Evolutionary conservation across 2,329 filamentous ascomycete genomes (phyloP), one percentile per base, ranked within the genome.

Genomic region (Alternaria sp.): DNA sequence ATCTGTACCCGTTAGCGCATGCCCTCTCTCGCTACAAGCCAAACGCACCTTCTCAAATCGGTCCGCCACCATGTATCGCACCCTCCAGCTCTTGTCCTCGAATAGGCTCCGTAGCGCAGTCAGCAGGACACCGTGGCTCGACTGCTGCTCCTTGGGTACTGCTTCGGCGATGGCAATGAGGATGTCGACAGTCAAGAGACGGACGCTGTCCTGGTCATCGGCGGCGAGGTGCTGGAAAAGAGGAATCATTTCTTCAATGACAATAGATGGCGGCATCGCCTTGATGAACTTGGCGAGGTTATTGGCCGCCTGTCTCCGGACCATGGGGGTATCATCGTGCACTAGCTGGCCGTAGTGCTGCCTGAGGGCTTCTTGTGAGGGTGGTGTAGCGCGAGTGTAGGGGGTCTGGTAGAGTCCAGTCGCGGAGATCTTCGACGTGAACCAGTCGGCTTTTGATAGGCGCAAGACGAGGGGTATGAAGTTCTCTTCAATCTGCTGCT

Each of bases 371-470:
- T 97, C 93, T 84, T 99, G 96, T 71, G 94, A 89, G n/a, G 90
- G 87, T 55, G 91, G 87, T 59, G 93, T 91, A 64, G 96, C 93
- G 85, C 96, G 97, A 76, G 90, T 91, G 86, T 99, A 99, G 69
- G 96, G 95, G 53, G 90, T 89, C 79, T 92, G 96, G 85, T 95
- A 99, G 67, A 99, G 91, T 67, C 96, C 96, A 70, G 95, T 97
- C 67, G 95, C 96, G 30, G 96, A 99, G 70, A 99, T 96, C 85
- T 98, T 99, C 70, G 96, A 98, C 61, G 96, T 99, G 83, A 99
- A 99, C 96, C 96, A 99, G 84, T 99, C 96, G 83, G 96, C 96
- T 87, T 98, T 99, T 70, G 96, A 96, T 66, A 99, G 92, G 79
- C 96, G 93, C 78, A 97, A 89, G 64, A 94, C 94, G 78, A 99